Conservation (phyloP, 1,284 basidiomycete species). For the Sparassis latifolia region DNA sequence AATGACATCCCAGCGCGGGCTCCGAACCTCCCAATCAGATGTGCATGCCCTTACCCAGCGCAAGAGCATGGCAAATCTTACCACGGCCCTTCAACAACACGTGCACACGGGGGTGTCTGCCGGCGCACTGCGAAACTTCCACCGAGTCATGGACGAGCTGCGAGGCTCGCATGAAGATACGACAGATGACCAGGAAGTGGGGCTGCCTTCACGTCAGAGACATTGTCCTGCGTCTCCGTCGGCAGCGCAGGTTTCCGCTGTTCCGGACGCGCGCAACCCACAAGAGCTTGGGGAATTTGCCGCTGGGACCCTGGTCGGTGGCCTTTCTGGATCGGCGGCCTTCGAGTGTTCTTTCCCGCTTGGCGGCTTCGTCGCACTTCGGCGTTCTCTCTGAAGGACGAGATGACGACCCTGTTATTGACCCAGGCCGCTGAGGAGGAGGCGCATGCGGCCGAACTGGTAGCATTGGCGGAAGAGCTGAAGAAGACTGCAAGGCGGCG, state of each 20-base stretch:
- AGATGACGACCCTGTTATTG: slow-evolving; percentile 22
- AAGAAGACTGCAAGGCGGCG: slow-evolving; percentile 14
- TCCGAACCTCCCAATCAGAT: not conserved
- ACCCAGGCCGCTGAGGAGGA: slow-evolving; percentile 5
- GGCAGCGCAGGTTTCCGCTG: no score
- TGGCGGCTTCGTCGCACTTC: no score
- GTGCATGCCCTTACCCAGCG: not conserved
- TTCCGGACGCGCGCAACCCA: no score
- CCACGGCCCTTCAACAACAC: slow-evolving; percentile 8
- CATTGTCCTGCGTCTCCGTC: no score
- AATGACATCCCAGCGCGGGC: no score
- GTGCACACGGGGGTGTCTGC: slow-evolving; percentile 8
- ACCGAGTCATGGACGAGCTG: slow-evolving; percentile 14
- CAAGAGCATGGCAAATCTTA: not conserved
- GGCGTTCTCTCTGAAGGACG: slow-evolving; percentile 16
- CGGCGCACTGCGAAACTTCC: slow-evolving; percentile 14
- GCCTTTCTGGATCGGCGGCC: no score
- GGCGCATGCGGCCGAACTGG: slow-evolving; percentile 3
- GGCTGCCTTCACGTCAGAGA: not conserved
- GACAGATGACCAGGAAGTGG: not conserved
- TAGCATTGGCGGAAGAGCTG: slow-evolving; percentile 17
- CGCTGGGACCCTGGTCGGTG: no score
- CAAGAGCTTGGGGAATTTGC: no score
- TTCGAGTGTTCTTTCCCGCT: no score
- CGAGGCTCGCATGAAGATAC: slow-evolving; percentile 7